Percentiles rank a stretch among this genome's conserved stretches.
phyloP scores from a whole-genome alignment of 805 yeast species.

The Monosporozyma servazzii region DNA sequence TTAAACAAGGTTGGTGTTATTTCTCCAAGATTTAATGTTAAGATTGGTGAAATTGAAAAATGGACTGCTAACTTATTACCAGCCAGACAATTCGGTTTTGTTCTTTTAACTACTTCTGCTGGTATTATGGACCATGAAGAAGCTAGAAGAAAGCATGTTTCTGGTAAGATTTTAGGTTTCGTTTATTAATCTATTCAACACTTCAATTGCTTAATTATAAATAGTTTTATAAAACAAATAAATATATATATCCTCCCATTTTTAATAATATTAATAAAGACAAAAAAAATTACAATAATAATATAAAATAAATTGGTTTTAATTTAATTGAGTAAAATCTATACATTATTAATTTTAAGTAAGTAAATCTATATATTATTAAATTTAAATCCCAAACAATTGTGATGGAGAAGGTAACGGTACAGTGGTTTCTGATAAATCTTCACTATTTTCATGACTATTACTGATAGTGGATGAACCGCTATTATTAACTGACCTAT shows the following conservation, averaged over 20 bases:
- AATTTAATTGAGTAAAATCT: not conserved
- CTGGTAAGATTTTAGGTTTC: conserved; percentile 97
- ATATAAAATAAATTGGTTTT: not conserved
- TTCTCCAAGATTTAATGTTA: conserved; percentile 96
- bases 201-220: not conserved
- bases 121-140: conserved; percentile 99
- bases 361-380: not conserved
- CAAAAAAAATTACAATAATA: not conserved
- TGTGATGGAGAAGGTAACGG: conserved; percentile 15
- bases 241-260: not conserved
- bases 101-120: conserved; percentile 95
- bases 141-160: conserved; percentile 99
- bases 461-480: not conserved
- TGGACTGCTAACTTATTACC: conserved; percentile 98
- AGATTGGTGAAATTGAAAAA: conserved; percentile 89
- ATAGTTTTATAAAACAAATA: not conserved
- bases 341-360: not conserved
- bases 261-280: not conserved
- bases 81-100: conserved; percentile 98
- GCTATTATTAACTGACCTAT: not conserved
- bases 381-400: conserved; percentile 9
- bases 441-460: conserved; percentile 1
- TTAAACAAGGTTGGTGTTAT: conserved; percentile 98
- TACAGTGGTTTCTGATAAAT: conserved; percentile 2
- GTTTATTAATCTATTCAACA: conserved; percentile 54